Evolutionary conservation across 176 grass and related monocot genomes (phyloP).

Genomic region (Eragrostis nindensis): DNA sequence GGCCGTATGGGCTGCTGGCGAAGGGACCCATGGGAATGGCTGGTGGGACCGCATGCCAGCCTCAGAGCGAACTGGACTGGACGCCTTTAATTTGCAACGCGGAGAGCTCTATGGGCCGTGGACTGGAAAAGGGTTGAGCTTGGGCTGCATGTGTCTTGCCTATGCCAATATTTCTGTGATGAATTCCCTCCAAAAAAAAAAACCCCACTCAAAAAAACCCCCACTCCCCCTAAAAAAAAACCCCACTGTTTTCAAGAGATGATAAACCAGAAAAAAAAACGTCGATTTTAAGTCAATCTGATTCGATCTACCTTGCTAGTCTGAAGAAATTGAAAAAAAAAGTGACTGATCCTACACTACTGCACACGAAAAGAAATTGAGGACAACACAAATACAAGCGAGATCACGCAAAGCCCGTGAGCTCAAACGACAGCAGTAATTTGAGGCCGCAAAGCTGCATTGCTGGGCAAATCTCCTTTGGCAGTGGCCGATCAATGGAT

Average conservation of each 20-base stretch:
- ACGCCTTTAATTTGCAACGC: neutral
- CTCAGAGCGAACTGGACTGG: neutral
- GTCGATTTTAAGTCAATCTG: too few species aligned
- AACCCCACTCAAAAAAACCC: too few species aligned
- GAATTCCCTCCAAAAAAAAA: too few species aligned
- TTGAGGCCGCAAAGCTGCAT: constrained; percentile 37
- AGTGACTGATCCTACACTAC: neutral
- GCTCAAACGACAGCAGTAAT: neutral
- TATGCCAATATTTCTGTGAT: neutral
- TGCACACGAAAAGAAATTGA: neutral
- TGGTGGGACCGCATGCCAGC: neutral
- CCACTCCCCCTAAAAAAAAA: too few species aligned
- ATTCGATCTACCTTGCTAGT: too few species aligned
- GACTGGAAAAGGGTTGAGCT: neutral
- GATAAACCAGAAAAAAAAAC: too few species aligned
- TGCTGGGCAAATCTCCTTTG: constrained; percentile 70
- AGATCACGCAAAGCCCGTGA: neutral
- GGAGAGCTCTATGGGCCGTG: neutral
- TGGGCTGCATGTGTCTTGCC: neutral
- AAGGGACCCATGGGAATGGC: neutral
- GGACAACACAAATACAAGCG: neutral
- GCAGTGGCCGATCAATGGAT: constrained; percentile 19
- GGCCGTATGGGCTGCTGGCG: neutral
- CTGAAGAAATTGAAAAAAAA: neutral
- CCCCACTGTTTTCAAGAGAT: too few species aligned